Conservation (phyloP, 2,329 filamentous ascomycete genomes). For the Fusarium caatingaense region DNA sequence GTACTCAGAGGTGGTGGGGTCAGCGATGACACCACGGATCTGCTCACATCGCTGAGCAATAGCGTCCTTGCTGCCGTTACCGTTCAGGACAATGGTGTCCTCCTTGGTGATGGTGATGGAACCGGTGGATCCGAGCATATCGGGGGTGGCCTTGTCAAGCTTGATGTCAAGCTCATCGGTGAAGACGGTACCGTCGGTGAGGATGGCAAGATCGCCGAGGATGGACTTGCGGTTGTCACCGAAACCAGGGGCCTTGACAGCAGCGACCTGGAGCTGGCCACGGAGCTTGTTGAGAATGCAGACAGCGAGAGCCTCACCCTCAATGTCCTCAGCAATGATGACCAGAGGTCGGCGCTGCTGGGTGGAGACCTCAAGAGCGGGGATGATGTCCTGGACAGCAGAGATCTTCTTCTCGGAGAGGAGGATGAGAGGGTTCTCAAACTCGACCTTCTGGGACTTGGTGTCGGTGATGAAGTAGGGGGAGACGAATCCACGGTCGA, state of each 20-base stretch:
- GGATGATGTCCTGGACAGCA: slow-evolving; percentile 97
- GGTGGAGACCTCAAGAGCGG: slow-evolving; percentile 95
- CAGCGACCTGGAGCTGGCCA: slow-evolving; percentile 97
- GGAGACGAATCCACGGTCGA: slow-evolving; percentile 98
- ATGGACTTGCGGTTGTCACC: slow-evolving; percentile 99
- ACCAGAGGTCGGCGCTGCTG: slow-evolving; percentile 94
- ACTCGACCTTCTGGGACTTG: slow-evolving; percentile 99
- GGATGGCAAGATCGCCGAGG: slow-evolving; percentile 92
- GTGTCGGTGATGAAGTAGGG: slow-evolving; percentile 99
- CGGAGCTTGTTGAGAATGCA: slow-evolving; percentile 99
- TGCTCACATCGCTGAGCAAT: slow-evolving; percentile 98
- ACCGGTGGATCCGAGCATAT: slow-evolving; percentile 96
- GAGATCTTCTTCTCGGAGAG: slow-evolving; percentile 99
- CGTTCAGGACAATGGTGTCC: slow-evolving; percentile 98
- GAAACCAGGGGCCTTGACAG: slow-evolving; percentile 98
- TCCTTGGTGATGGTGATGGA: slow-evolving; percentile 99
- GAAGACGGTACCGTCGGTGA: slow-evolving; percentile 98
- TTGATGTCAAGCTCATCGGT: slow-evolving; percentile 98
- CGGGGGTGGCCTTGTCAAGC: slow-evolving; percentile 96
- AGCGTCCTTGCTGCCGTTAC: slow-evolving; percentile 92
- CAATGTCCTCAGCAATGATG: slow-evolving; percentile 99
- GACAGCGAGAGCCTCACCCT: slow-evolving; percentile 96
- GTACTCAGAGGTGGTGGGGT: slow-evolving; percentile 96
- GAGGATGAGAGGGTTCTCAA: slow-evolving; percentile 98
- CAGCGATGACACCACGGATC: slow-evolving; percentile 95